These are phyloP conservation scores for Polyporus arcularius DNA, from an alignment of 768 basidiomycete species.

Conservation along the genomic window DNA sequence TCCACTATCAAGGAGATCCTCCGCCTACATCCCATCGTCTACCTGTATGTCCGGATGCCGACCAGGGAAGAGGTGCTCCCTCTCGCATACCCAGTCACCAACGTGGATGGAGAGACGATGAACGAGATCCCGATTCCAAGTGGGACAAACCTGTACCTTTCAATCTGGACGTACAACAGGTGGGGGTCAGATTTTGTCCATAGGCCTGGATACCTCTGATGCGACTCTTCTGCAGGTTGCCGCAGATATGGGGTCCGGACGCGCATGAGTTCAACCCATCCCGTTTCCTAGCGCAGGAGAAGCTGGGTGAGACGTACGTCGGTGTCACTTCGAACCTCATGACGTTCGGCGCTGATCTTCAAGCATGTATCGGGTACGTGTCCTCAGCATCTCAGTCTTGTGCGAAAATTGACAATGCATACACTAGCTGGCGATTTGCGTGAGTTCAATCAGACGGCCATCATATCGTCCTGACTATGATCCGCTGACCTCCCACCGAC, in stretches of 20 bases:
- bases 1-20: slow-evolving; percentile 24
- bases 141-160: slow-evolving; percentile 27
- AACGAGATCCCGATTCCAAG: slow-evolving; percentile 29
- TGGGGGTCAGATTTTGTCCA: slow-evolving; percentile 12
- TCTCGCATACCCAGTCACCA: slow-evolving; percentile 13
- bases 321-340: slow-evolving; percentile 20
- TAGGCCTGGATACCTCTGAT: not conserved
- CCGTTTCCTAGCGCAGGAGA: slow-evolving; percentile 25
- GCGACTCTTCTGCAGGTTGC: slow-evolving; percentile 14
- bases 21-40: slow-evolving; percentile 24
- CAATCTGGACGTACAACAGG: slow-evolving; percentile 36
- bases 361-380: slow-evolving; percentile 23
- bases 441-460: slow-evolving; percentile 16
- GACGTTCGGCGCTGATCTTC: slow-evolving; percentile 15
- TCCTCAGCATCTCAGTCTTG: too few species aligned
- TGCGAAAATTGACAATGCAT: not conserved
- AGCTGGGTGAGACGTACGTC: slow-evolving; percentile 19
- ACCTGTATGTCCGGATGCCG: slow-evolving; percentile 17
- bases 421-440: slow-evolving; percentile 34
- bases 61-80: slow-evolving; percentile 27
- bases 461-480: slow-evolving; percentile 1
- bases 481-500: slow-evolving; percentile 25
- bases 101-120: slow-evolving; percentile 18
- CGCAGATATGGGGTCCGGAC: slow-evolving; percentile 33
- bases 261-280: slow-evolving; percentile 32